Evolutionary conservation across 2,329 filamentous ascomycete species (phyloP), one percentile per base, ranked within the genome.

Genomic region (Fusarium udum): DNA sequence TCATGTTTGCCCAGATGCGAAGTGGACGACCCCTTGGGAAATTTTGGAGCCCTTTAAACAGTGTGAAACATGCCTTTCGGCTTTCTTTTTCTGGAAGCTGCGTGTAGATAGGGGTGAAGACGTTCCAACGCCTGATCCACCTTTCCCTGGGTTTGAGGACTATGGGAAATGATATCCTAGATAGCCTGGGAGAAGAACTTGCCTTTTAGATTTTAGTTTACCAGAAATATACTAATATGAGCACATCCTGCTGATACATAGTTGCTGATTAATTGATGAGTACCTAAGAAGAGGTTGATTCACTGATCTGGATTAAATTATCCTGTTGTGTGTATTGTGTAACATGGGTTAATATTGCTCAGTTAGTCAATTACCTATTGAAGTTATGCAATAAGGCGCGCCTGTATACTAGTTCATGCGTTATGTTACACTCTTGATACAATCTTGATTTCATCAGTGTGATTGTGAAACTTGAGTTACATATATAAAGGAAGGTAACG

Each of bases 241-340:
- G 10, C 14, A 22, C 8, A 6, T n/a, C 6, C 9, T 7, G 7
- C n/a, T 40, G 5, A 22, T 28, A 18, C 0, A n/a, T 7, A 0
- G 0, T 39, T 0, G 3, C 14, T 18, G 0, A 1, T 55, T 14
- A 39, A n/a, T n/a, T 0, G 0, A 40, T 16, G 14, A 1, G 3
- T 28, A n/a, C 1, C 0, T 28, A 14, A 28, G 20, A 37, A 13
- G 32, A 26, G 2, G 0, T 2, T 16, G 11, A 3, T 2, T 28
- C 2, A 40, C 11, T 14, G 20, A n/a, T 12, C 22, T 7, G 2
- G 1, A n/a, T n/a, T 4, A 13, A 6, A n/a, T 10, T 40, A 4
- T 14, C 28, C 4, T 4, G 6, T 0, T 3, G 4, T 28, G 13
- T 4, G 3, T 18, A 18, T 55, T n/a, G 51, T 40, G 24, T 18